A percentile compares a stretch with the other conserved stretches of the same genome.
Evolutionary conservation across 371 early-diverging fungal genomes (phyloP).

Genomic region (Mortierella sp.): DNA sequence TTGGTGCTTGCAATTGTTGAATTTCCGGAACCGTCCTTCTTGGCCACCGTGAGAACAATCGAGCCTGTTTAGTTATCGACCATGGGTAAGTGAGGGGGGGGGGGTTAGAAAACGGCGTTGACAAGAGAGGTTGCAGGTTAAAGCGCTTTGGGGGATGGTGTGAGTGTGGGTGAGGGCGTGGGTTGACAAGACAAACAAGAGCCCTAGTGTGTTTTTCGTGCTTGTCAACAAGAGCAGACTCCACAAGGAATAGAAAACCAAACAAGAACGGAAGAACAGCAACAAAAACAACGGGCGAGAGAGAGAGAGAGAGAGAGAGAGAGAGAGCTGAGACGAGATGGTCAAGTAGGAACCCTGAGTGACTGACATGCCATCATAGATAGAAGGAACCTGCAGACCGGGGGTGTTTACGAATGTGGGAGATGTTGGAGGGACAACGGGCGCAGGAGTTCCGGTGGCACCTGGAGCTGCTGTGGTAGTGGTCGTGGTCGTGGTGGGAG

Average conservation of each 20-base stretch:
- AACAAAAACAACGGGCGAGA: not conserved
- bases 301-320: not conserved
- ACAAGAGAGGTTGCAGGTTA: not conserved
- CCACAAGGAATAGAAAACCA: not conserved
- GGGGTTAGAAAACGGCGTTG: not conserved
- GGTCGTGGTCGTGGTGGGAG: not conserved
- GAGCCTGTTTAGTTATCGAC: constrained; percentile 13
- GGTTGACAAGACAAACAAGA: not conserved
- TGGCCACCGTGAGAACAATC: constrained; percentile 35
- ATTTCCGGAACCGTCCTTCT: constrained; percentile 43
- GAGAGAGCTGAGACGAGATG: constrained; percentile 25
- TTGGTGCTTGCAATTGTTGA: constrained; percentile 28
- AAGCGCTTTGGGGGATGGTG: not conserved
- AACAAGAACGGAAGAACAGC: not conserved
- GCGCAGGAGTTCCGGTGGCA: not conserved
- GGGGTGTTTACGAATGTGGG: constrained; percentile 40
- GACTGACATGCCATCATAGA: constrained; percentile 29
- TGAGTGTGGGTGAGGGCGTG: not conserved
- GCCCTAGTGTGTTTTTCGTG: not conserved
- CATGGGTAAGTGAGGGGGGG: not conserved
- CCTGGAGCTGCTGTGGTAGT: constrained; percentile 1
- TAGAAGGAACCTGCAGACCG: constrained; percentile 28
- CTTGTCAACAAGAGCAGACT: not conserved
- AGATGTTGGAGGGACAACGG: constrained; percentile 3
- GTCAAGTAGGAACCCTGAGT: constrained; percentile 28